Base-by-base conservation (phyloP, 2,329 filamentous ascomycete species). In the Calonectria pauciramosa region DNA sequence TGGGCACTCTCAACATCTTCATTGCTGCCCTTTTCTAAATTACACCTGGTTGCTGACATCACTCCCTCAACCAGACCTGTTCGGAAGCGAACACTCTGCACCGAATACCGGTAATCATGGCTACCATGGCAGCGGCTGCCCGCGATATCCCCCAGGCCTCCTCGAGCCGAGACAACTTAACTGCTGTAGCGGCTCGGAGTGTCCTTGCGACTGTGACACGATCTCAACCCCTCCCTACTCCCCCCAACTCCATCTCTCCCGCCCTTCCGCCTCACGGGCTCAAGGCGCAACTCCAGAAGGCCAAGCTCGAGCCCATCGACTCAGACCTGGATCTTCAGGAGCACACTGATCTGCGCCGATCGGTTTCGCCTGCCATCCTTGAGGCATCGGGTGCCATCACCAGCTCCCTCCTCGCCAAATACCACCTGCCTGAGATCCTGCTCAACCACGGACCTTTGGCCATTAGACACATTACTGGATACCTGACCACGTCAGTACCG, bases 381-480 rank as follows among this genome's bases (percentile, higher is more conserved):
- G 96, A 98, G 84, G 92, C 93, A 60, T 90, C 94, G 36, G 95
- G 95, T 79, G 91, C 93, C 82, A 98, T 99, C 85, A 97, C 95
- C 63, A 93, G 96, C 51, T 88, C 89, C 82, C 92, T 98, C 89
- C 90, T 99, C 78, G 95, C 96, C 81, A 97, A 94, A 86, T 92
- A 96, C 84, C 94, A 99, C 84, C 91, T 99, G 74, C 96, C 96
- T 2, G 94, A 95, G 80, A 98, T 99, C 84, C 90, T 99, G 82
- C 90, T 98, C 76, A 93, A 93, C 83, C 94, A 98, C 83, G 97
- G 96, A 30, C 96, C 97, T 65, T 87, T 98, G 85, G 96, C 97
- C 68, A 98, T 99, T 85, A 94, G 96, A 81, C 94, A 98, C 86
- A 94, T 99, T 83, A 98, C 98, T 91, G 95, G 95, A 78, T 96